Evolutionary conservation across 495 filamentous ascomycete genomes (phyloP).

Genomic region (Talaromyces proteolyticus): DNA sequence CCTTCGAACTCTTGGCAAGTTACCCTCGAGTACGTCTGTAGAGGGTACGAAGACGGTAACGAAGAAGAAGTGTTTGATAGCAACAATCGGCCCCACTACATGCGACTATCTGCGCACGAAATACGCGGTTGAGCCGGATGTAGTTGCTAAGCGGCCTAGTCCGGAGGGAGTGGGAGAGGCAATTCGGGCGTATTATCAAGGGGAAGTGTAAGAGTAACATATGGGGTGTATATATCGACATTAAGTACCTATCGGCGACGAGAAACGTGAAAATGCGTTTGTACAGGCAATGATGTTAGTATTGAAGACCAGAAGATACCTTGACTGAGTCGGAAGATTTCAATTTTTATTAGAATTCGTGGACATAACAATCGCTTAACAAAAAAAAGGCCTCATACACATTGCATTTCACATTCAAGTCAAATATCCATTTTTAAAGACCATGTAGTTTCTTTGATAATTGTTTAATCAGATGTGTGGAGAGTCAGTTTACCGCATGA

Average conservation of each 20-base stretch:
- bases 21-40: conserved; percentile 14
- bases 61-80: conserved; percentile 50
- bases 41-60: no score
- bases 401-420: no score
- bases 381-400: no score
- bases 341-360: no score
- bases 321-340: no score
- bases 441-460: no score
- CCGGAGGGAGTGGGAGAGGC: conserved; percentile 74
- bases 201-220: not conserved
- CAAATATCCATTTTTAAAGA: no score
- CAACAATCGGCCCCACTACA: conserved; percentile 93
- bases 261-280: no score
- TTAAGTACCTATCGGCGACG: no score
- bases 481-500: conserved; percentile 77
- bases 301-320: no score
- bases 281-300: no score
- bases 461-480: not conserved
- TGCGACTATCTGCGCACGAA: conserved; percentile 59
- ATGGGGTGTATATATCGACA: not conserved
- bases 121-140: conserved; percentile 72
- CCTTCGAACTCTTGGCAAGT: conserved; percentile 54
- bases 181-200: conserved; percentile 30
- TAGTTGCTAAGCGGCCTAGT: conserved; percentile 75
- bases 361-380: no score